phyloP scores from a whole-genome alignment of 768 basidiomycete species.

The Lentinula lateritia region DNA sequence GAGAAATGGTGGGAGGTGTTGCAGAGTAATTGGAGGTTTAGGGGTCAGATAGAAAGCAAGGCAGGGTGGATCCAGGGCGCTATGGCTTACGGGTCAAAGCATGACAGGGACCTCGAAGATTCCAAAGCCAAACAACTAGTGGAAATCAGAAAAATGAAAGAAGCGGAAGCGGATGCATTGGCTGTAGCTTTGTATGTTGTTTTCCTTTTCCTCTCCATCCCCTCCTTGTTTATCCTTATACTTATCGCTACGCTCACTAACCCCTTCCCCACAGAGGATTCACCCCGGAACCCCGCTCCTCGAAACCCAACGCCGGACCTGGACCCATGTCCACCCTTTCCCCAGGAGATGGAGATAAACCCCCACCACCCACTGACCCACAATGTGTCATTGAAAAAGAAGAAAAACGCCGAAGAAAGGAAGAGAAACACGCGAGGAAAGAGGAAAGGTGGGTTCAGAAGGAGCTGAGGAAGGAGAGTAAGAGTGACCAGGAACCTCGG shows the following conservation, averaged over 20 bases:
- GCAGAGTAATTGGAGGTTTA: no score
- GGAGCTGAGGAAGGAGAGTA: conserved; percentile 12
- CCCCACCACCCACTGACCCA: conserved; percentile 20
- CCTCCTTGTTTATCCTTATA: background rate
- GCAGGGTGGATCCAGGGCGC: no score
- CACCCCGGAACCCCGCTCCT: conserved; percentile 31
- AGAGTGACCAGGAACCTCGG: no score
- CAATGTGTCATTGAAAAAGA: conserved; percentile 33
- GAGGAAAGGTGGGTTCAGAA: conserved; percentile 37
- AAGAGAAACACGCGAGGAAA: conserved; percentile 53
- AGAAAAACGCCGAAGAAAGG: conserved; percentile 49
- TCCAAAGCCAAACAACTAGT: conserved; percentile 47
- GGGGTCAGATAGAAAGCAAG: no score
- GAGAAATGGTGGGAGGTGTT: no score
- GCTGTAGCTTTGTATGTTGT: conserved; percentile 72
- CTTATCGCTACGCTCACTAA: background rate
- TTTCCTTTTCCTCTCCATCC: no score
- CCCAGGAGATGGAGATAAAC: conserved; percentile 14
- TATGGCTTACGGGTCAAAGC: no score
- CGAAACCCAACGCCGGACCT: background rate
- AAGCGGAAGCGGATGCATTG: conserved; percentile 85
- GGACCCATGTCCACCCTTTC: background rate
- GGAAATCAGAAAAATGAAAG: conserved; percentile 80
- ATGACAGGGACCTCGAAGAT: conserved; percentile 48
- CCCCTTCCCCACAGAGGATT: conserved; percentile 52